A percentile compares a stretch with the other conserved stretches of the same genome.
phyloP scores from a whole-genome alignment of 2,329 filamentous ascomycete species.

The Dactylella cylindrospora region DNA sequence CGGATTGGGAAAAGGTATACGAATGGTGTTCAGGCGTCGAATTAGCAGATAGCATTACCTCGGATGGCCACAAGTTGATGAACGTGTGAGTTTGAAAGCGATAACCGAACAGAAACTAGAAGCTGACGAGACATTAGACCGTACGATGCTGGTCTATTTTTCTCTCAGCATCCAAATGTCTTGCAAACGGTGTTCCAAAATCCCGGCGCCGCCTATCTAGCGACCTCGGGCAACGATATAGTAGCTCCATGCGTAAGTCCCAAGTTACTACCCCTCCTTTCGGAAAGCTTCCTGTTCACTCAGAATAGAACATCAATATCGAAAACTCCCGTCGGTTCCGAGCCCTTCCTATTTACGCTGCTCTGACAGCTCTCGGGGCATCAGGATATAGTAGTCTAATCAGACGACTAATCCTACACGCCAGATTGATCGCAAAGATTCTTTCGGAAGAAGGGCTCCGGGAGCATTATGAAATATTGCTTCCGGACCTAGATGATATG shows the following conservation, averaged over 20 bases:
- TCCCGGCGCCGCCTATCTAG: constrained; percentile 79
- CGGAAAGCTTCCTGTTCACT: too few species aligned
- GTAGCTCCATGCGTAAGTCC: constrained; percentile 30
- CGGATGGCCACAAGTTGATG: constrained; percentile 86
- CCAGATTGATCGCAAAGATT: constrained; percentile 67
- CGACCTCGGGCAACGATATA: constrained; percentile 13
- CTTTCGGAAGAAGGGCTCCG: constrained; percentile 13
- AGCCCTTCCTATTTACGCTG: constrained; percentile 84
- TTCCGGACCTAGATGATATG: constrained; percentile 57
- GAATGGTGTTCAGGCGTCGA: constrained; percentile 66
- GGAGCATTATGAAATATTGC: constrained; percentile 21
- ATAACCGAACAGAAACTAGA: background rate
- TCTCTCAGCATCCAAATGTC: constrained; percentile 65
- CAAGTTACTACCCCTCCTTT: too few species aligned
- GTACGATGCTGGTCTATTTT: constrained; percentile 89
- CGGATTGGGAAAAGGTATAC: constrained; percentile 52
- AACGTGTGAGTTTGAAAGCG: constrained; percentile 64
- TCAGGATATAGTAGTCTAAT: constrained; percentile 70
- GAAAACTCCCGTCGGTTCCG: constrained; percentile 91
- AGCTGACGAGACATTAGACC: constrained; percentile 57
- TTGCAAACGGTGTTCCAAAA: constrained; percentile 73
- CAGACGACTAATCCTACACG: constrained; percentile 69
- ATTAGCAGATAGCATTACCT: constrained; percentile 81
- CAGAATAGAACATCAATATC: constrained; percentile 73
- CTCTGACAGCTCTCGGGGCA: constrained; percentile 71